phyloP scores from a whole-genome alignment of 345 rosid genomes.

The Citrus hindsii region DNA sequence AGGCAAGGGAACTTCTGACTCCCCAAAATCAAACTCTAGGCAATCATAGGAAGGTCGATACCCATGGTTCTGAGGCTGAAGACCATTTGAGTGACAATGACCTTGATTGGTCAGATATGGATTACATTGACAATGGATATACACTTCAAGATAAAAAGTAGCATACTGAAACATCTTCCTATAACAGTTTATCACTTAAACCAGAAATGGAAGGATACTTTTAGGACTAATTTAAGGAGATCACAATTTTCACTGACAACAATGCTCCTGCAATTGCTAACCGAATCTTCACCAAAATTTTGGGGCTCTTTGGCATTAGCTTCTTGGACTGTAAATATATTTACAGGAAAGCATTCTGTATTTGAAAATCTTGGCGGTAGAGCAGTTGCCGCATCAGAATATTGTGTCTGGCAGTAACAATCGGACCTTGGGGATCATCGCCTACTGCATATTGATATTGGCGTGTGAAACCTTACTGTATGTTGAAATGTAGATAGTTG shows the following conservation, averaged over 20 bases:
- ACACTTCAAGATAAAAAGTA: conserved; percentile 17
- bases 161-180: conserved; percentile 1
- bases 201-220: conserved; percentile 37
- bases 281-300: not conserved
- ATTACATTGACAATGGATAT: conserved; percentile 26
- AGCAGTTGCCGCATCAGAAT: not conserved
- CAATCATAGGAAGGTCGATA: conserved; percentile 4
- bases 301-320: not conserved
- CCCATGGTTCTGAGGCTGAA: conserved; percentile 2
- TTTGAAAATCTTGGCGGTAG: not conserved
- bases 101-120: conserved; percentile 40
- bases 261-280: not conserved
- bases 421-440: not conserved
- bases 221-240: conserved; percentile 32
- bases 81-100: conserved; percentile 42
- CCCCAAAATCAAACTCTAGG: not conserved
- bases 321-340: not conserved
- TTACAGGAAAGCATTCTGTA: not conserved
- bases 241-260: not conserved
- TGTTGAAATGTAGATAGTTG: not conserved
- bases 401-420: conserved; percentile 14
- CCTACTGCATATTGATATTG: not conserved
- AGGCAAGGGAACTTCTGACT: conserved; percentile 13
- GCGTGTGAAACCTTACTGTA: not conserved
- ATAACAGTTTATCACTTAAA: conserved; percentile 10